Evolutionary conservation across 2,329 filamentous ascomycete species (phyloP), one percentile per base, ranked within the genome.

Genomic region (Fusarium kyushuense): DNA sequence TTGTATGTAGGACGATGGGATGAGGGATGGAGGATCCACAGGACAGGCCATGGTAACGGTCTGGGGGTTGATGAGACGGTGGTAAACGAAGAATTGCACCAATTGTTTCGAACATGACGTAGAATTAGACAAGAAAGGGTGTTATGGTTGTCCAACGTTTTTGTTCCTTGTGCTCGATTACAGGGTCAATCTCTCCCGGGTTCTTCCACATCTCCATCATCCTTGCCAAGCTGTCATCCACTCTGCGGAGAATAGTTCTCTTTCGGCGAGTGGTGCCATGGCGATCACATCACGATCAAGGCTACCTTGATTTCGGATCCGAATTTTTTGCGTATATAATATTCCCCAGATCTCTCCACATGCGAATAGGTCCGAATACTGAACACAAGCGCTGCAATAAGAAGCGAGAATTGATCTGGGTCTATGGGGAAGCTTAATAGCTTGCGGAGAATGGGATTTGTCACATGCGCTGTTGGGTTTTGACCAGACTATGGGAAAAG

Each of bases 261-360:
- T 40, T 35, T 67, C 35, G 58, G 47, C 33, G 25, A 35, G 38
- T 67, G 64, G 64, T 65, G 59, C 43, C 45, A 67, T 67, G 60
- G 23, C 53, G 55, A 60, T 63, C 58, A 40, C 35, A 55, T 30
- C 33, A 58, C 38, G 32, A 49, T 27, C 38, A 43, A 32, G 27
- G 11, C 21, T n/a, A 54, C n/a, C 10, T 35, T 51, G 11, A 45
- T 57, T 57, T 53, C 47, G 54, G 60, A 54, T 32, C 60, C 62
- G 62, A 65, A 11, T 29, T 21, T 5, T 14, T 35, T 42, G 23
- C 13, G 4, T 35, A 35, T 36, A 36, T 13, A 38, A 8, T 40
- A 19, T 54, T 60, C 60, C 62, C 62, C 62, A 32, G 62, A 65
- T 65, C 61, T 60, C 62, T 25, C 32, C 62, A 65, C 58, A 58